A percentile compares a stretch with the other conserved stretches of the same genome.
phyloP scores from a whole-genome alignment of 1,284 basidiomycete genomes.

The Austroboletus novae-zelandiae region DNA sequence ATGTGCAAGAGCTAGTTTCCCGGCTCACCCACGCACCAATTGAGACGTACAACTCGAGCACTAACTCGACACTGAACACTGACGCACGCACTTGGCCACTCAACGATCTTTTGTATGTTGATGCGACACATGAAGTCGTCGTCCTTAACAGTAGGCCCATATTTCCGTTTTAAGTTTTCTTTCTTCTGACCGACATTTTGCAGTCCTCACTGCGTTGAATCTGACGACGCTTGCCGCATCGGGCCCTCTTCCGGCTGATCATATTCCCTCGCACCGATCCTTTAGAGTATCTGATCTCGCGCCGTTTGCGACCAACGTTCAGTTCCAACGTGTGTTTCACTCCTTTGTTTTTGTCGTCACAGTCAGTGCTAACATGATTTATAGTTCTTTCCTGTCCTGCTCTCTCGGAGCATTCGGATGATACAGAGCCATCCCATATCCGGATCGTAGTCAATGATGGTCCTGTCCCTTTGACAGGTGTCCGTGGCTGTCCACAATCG shows the following conservation, averaged over 20 bases:
- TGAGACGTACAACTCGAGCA: conserved; percentile 66
- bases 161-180: too few species aligned
- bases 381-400: conserved; percentile 29
- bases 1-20: conserved; percentile 78
- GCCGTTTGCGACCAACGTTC: conserved; percentile 32
- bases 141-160: conserved; percentile 62
- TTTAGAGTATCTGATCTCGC: conserved; percentile 30
- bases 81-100: conserved; percentile 77
- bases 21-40: conserved; percentile 78
- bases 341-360: too few species aligned
- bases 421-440: conserved; percentile 50
- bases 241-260: conserved; percentile 53
- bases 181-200: not conserved
- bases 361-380: not conserved
- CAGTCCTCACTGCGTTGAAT: conserved; percentile 56
- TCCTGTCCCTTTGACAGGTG: conserved; percentile 75
- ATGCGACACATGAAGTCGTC: conserved; percentile 84
- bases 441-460: conserved; percentile 87
- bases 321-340: conserved; percentile 27
- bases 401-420: conserved; percentile 26
- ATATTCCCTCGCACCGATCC: conserved; percentile 48
- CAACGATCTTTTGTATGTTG: conserved; percentile 78
- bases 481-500: conserved; percentile 66
- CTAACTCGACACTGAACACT: conserved; percentile 76
- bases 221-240: conserved; percentile 50